Evolutionary conservation across 306 rosid genomes (phyloP).

Genomic region (Ceratonia siliqua): DNA sequence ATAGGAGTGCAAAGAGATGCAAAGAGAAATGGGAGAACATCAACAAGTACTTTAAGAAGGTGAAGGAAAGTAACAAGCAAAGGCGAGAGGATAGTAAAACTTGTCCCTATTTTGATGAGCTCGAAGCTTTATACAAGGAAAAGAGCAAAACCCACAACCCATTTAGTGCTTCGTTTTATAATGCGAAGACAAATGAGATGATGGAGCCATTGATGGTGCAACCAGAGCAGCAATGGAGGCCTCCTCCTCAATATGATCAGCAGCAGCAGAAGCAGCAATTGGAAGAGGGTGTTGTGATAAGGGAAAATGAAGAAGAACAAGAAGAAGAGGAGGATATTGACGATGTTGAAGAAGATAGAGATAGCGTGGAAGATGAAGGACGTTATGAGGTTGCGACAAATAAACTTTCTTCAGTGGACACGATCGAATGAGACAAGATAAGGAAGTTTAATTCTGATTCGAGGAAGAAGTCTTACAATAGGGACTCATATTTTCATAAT

Average conservation of each 20-base stretch:
- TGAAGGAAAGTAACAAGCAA: constrained; percentile 59
- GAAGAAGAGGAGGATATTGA: constrained; percentile 34
- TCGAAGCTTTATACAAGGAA: constrained; percentile 59
- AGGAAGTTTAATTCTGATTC: constrained; percentile 22
- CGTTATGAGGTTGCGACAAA: constrained; percentile 47
- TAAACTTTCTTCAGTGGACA: constrained; percentile 51
- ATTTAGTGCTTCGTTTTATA: not conserved
- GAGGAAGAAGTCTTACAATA: not conserved
- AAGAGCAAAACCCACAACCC: constrained; percentile 23
- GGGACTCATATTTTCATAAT: no score
- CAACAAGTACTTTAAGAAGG: constrained; percentile 86
- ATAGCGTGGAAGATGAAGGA: constrained; percentile 25
- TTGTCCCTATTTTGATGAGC: constrained; percentile 75
- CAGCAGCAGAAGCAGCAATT: not conserved
- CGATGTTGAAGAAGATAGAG: constrained; percentile 47
- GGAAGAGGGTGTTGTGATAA: not conserved
- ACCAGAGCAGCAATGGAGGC: constrained; percentile 77
- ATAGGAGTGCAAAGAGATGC: constrained; percentile 69
- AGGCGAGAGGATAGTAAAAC: constrained; percentile 69
- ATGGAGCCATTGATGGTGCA: constrained; percentile 71
- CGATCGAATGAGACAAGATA: constrained; percentile 50
- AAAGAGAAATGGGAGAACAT: constrained; percentile 93
- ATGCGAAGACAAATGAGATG: constrained; percentile 1
- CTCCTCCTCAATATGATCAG: constrained; percentile 34
- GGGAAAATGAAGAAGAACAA: constrained; percentile 12